These are phyloP conservation scores for Sporothrix inflata DNA, from an alignment of 2,329 filamentous ascomycete genomes.

Conservation along the genomic window DNA sequence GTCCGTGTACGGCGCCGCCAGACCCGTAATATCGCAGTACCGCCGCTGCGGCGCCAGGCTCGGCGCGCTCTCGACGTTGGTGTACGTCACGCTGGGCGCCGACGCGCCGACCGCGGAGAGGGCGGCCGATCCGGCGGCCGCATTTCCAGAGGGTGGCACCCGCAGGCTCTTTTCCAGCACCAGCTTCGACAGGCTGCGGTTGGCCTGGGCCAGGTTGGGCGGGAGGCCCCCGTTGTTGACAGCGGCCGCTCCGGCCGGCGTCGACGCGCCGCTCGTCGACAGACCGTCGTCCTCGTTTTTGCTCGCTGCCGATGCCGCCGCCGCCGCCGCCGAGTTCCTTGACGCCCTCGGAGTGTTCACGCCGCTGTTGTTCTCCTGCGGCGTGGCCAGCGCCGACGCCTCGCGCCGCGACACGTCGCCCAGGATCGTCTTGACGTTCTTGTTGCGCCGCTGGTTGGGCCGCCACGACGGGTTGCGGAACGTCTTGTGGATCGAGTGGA, in stretches of 20 bases:
- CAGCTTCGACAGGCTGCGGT: conserved; percentile 81
- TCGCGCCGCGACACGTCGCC: conserved; percentile 87
- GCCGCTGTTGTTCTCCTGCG: conserved; percentile 71
- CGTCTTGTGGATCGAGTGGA: conserved; percentile 80
- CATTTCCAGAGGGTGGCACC: not conserved
- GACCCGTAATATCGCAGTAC: conserved; percentile 94
- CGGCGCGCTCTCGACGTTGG: conserved; percentile 89
- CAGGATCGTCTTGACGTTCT: conserved; percentile 96
- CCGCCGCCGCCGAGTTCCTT: conserved; percentile 36
- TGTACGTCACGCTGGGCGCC: conserved; percentile 82
- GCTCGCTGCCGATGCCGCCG: conserved; percentile 39
- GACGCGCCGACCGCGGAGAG: conserved; percentile 39
- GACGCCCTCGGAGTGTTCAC: conserved; percentile 65
- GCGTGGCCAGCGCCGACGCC: conserved; percentile 80
- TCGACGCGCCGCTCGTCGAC: conserved; percentile 59
- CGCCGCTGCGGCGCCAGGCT: conserved; percentile 81
- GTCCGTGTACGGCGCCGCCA: conserved; percentile 89
- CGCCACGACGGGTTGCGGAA: conserved; percentile 93
- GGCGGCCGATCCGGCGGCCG: not conserved
- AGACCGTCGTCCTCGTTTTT: conserved; percentile 50
- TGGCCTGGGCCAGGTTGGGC: conserved; percentile 85
- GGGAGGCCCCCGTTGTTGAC: conserved; percentile 44
- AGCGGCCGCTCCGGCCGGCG: conserved; percentile 48
- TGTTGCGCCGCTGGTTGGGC: conserved; percentile 93
- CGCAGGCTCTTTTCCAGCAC: conserved; percentile 79